These are phyloP conservation scores for Hanseniaspora uvarum DNA, from an alignment of 1,139 yeast genomes.

Conservation along the genomic window DNA sequence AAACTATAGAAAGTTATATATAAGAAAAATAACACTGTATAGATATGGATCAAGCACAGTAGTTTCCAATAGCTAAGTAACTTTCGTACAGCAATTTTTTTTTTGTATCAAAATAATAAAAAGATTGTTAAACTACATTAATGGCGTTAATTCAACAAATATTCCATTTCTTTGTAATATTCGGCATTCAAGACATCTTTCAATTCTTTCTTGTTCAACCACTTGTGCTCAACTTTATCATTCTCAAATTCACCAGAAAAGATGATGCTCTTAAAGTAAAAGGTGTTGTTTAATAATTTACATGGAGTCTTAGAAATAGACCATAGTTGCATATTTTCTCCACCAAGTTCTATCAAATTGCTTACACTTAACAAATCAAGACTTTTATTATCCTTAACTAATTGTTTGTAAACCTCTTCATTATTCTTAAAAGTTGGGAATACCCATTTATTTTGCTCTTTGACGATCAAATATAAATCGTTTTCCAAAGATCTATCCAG, in stretches of 20 bases:
- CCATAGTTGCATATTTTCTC: conserved; percentile 70
- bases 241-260: conserved; percentile 65
- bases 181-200: conserved; percentile 42
- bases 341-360: conserved; percentile 65
- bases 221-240: conserved; percentile 44
- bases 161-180: conserved; percentile 47
- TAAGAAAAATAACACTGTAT: too few species aligned
- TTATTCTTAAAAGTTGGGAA: conserved; percentile 57
- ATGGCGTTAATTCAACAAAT: conserved; percentile 43
- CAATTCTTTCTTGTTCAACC: conserved; percentile 82
- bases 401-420: conserved; percentile 21
- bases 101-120: not conserved
- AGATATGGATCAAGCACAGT: too few species aligned
- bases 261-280: conserved; percentile 76
- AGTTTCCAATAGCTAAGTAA: not conserved
- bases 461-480: conserved; percentile 64
- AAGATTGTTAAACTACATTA: not conserved
- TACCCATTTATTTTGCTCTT: conserved; percentile 46
- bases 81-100: not conserved
- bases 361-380: conserved; percentile 67
- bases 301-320: conserved; percentile 83
- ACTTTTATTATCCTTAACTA: conserved; percentile 33
- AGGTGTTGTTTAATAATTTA: conserved; percentile 47
- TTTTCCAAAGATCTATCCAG: conserved; percentile 72
- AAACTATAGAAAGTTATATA: too few species aligned